Conservation (phyloP, 345 rosid species). For the Lenwebbia sp. region DNA sequence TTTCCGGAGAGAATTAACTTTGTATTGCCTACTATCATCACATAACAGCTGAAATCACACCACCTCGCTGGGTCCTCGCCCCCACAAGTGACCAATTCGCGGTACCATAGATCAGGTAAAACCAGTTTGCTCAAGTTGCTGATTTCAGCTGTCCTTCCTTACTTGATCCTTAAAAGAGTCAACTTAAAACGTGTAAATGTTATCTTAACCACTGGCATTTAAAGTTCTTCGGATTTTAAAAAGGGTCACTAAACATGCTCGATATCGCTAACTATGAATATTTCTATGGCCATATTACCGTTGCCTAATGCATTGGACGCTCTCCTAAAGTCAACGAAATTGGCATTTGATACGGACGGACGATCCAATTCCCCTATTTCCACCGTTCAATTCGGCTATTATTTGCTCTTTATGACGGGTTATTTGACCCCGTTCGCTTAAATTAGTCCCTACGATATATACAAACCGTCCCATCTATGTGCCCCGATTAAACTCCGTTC, state of each 20-base stretch:
- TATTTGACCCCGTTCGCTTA: neutral
- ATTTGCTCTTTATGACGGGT: neutral
- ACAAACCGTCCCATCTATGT: neutral
- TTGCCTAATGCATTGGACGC: neutral
- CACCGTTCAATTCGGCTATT: neutral
- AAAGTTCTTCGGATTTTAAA: neutral
- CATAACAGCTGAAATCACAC: neutral
- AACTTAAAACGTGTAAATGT: neutral
- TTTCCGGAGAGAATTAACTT: slow-evolving; percentile 8
- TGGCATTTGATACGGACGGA: neutral
- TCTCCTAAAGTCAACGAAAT: neutral
- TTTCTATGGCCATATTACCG: neutral
- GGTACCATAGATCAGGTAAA: neutral
- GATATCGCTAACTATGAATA: neutral
- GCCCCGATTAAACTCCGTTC: fast-evolving
- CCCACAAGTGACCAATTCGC: neutral
- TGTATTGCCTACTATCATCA: neutral
- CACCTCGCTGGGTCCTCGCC: neutral
- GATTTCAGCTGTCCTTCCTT: neutral
- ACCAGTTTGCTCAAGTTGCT: neutral
- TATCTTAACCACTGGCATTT: neutral
- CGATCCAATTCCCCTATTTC: neutral
- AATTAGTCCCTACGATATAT: neutral
- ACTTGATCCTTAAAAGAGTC: neutral
- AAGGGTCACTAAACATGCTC: neutral